A percentile compares a stretch with the other conserved stretches of the same genome.
Conservation (phyloP, 768 basidiomycete species). For the Podaxis sp. region DNA sequence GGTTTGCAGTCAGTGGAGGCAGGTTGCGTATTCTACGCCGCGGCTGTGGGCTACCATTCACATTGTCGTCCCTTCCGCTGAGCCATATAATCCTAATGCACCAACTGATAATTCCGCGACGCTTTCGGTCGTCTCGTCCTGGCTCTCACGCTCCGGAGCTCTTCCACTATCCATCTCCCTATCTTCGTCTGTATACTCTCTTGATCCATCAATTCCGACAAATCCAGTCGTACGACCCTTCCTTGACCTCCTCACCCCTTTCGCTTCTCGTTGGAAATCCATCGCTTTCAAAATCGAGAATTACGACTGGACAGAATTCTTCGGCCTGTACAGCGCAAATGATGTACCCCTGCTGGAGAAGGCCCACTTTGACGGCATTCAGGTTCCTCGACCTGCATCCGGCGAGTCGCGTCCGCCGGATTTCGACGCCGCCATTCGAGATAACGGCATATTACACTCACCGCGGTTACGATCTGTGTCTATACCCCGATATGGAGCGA, state of each 20-base stretch:
- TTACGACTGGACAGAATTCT: conserved; percentile 8
- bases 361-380: conserved; percentile 1
- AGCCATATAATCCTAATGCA: not conserved
- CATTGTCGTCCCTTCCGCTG: conserved; percentile 15
- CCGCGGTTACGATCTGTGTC: conserved; percentile 6
- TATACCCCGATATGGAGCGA: not conserved
- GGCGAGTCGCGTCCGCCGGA: not conserved
- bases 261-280: conserved; percentile 5
- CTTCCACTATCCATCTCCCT: conserved; percentile 15
- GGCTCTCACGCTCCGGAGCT: conserved; percentile 13
- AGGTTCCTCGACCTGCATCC: not conserved
- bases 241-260: conserved; percentile 2
- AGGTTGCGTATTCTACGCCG: conserved; percentile 22
- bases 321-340: not conserved
- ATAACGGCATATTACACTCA: not conserved
- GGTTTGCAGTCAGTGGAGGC: conserved; percentile 24
- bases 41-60: conserved; percentile 25
- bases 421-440: not conserved
- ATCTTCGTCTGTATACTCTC: not conserved
- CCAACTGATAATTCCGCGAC: not conserved
- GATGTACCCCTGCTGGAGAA: conserved; percentile 7
- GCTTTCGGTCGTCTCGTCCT: conserved; percentile 1
- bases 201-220: not conserved
- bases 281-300: not conserved
- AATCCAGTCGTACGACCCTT: conserved; percentile 3